Percentiles rank a stretch among this genome's conserved stretches.
Conservation (phyloP, 768 basidiomycete species). For the Holtermanniella nyarrowii region DNA sequence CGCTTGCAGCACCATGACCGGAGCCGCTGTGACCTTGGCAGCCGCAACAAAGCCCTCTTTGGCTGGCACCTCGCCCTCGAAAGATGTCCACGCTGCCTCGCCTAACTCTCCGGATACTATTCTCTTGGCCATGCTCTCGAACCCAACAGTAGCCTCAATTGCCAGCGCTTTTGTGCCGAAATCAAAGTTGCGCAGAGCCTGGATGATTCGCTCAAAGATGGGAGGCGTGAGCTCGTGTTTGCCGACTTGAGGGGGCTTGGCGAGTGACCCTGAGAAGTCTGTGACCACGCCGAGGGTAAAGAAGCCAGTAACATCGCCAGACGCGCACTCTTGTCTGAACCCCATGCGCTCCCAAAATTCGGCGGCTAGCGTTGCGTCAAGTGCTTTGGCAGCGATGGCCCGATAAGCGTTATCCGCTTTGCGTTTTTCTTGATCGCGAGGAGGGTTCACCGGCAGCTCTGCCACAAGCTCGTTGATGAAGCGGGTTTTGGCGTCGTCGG, state of each 20-base stretch:
- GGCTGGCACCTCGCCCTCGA: constrained; percentile 7
- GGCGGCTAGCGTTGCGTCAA: constrained; percentile 50
- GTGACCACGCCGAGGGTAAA: constrained; percentile 53
- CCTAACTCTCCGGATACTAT: constrained; percentile 27
- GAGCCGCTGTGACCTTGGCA: constrained; percentile 10
- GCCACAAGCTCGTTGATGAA: constrained; percentile 79
- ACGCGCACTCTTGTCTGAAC: constrained; percentile 85
- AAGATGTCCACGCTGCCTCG: constrained; percentile 13
- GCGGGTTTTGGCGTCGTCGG: constrained; percentile 93
- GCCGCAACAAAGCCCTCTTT: constrained; percentile 8
- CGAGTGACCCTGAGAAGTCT: background rate
- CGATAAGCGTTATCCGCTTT: constrained; percentile 29
- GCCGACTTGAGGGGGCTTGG: constrained; percentile 1
- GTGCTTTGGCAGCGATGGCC: constrained; percentile 41
- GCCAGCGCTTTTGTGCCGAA: constrained; percentile 61
- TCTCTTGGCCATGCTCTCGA: constrained; percentile 46
- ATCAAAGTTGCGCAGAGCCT: constrained; percentile 63
- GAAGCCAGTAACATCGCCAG: constrained; percentile 86
- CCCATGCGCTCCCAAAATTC: constrained; percentile 99
- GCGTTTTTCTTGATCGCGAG: constrained; percentile 17
- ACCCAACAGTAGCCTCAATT: constrained; percentile 57
- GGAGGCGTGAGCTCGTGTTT: constrained; percentile 50
- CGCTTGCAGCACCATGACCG: constrained; percentile 29
- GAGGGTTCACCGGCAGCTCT: background rate
- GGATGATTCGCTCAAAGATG: constrained; percentile 60